Conservation (phyloP, 129 eudicot species). For the Arctium lappa region DNA sequence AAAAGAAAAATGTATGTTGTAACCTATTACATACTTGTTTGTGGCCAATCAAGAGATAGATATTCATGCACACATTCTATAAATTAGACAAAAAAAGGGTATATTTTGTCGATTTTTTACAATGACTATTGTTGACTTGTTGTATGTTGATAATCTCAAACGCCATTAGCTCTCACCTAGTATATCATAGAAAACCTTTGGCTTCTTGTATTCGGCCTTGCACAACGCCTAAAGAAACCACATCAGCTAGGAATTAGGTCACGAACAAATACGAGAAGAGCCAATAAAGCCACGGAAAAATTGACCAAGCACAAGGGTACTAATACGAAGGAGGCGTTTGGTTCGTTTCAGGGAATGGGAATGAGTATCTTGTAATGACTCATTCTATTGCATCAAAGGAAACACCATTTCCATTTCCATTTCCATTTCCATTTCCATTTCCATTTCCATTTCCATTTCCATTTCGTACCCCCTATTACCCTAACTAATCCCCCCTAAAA, state of each 20-base stretch:
- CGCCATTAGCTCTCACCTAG: slow-evolving; percentile 27
- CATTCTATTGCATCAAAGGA: too few species aligned
- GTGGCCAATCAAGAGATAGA: neutral
- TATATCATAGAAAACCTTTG: slow-evolving; percentile 72
- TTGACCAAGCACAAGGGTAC: neutral
- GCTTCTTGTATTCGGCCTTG: slow-evolving; percentile 58
- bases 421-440: too few species aligned
- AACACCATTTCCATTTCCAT: too few species aligned
- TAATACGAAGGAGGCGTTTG: neutral
- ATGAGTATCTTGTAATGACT: too few species aligned
- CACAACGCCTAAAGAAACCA: slow-evolving; percentile 54
- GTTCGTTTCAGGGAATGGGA: too few species aligned
- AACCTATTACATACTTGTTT: slow-evolving; percentile 20
- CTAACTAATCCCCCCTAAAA: neutral
- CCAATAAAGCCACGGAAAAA: neutral
- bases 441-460: too few species aligned
- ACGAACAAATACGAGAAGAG: neutral
- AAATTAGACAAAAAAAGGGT: neutral
- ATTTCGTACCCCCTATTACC: too few species aligned
- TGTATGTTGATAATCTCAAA: slow-evolving; percentile 9
- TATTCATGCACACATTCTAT: slow-evolving; percentile 3
- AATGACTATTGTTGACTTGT: neutral
- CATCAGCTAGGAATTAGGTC: neutral
- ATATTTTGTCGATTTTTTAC: slow-evolving; percentile 5
- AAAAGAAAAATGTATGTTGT: neutral